A percentile compares a stretch with the other conserved stretches of the same genome.
Conservation (phyloP, 164 flowering plant species). For the Euptelea pleiosperma region DNA sequence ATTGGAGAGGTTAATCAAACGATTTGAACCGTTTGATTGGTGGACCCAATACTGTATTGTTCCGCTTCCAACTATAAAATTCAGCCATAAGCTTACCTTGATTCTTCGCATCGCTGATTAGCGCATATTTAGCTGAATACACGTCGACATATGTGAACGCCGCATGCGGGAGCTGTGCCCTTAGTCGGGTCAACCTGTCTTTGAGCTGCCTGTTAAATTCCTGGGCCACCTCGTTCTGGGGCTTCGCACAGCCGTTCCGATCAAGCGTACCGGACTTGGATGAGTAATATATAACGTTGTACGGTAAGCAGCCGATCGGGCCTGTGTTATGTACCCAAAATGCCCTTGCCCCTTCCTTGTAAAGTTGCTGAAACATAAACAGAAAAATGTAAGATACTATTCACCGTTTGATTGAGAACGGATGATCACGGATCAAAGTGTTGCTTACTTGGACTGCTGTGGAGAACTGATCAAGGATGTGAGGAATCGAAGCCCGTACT, state of each 20-base stretch:
- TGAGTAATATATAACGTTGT: constrained; percentile 25
- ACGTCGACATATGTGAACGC: constrained; percentile 57
- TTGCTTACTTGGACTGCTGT: constrained; percentile 41
- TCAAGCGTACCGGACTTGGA: constrained; percentile 39
- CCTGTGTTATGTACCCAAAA: constrained; percentile 87
- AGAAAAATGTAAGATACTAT: neutral
- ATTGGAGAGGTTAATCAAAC: neutral
- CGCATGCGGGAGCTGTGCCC: constrained; percentile 33
- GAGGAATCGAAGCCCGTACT: constrained; percentile 42
- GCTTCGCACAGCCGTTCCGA: constrained; percentile 47
- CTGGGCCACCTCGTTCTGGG: constrained; percentile 51
- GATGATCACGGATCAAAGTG: neutral
- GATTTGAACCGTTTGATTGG: neutral
- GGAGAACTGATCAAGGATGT: constrained; percentile 33
- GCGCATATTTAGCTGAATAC: constrained; percentile 52
- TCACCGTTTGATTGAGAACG: neutral
- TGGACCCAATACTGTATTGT: neutral
- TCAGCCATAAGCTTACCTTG: constrained; percentile 34
- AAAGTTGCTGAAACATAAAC: constrained; percentile 38
- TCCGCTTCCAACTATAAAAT: neutral
- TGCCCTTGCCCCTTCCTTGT: constrained; percentile 54
- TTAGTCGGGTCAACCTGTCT: constrained; percentile 32
- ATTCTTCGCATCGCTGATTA: constrained; percentile 43
- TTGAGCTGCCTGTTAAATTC: constrained; percentile 64
- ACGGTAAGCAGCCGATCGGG: constrained; percentile 74